A percentile compares a stretch with the other conserved stretches of the same genome.
These are phyloP conservation scores for Xylariomycetidae sp. DNA, from an alignment of 2,329 filamentous ascomycete genomes.

Conservation along the genomic window DNA sequence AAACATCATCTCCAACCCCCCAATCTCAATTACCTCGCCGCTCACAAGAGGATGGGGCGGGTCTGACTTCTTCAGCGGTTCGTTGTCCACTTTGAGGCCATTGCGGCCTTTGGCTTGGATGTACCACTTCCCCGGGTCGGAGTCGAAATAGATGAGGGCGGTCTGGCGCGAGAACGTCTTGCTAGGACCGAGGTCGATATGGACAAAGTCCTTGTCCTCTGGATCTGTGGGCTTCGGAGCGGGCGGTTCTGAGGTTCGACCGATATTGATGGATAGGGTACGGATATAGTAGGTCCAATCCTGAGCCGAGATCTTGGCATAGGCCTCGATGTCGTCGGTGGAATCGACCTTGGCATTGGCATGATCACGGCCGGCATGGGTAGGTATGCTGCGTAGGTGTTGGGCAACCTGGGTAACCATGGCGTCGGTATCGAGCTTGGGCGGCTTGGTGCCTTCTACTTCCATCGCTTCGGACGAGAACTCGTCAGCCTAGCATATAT, in stretches of 20 bases:
- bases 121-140: conserved; percentile 68
- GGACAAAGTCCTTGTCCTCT: conserved; percentile 50
- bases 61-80: conserved; percentile 58
- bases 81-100: conserved; percentile 77
- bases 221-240: conserved; percentile 37
- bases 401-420: conserved; percentile 51
- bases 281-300: conserved; percentile 84
- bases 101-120: conserved; percentile 87
- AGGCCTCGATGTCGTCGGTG: conserved; percentile 61
- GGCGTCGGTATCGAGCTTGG: conserved; percentile 20
- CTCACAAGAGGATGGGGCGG: conserved; percentile 64
- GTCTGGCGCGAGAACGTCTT: conserved; percentile 77
- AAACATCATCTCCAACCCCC: conserved; percentile 97
- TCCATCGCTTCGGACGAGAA: conserved; percentile 39
- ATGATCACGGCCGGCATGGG: conserved; percentile 57
- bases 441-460: conserved; percentile 19
- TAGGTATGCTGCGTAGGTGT: conserved; percentile 39
- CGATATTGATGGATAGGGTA: conserved; percentile 69
- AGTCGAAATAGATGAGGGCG: conserved; percentile 67
- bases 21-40: conserved; percentile 87
- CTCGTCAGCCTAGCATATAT: conserved; percentile 31
- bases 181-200: conserved; percentile 83
- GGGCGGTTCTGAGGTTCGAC: conserved; percentile 54
- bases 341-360: conserved; percentile 58
- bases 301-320: conserved; percentile 74